A percentile compares a stretch with the other conserved stretches of the same genome.
Conservation (phyloP, 140 eudicot genomes). For the Oenanthe javanica region DNA sequence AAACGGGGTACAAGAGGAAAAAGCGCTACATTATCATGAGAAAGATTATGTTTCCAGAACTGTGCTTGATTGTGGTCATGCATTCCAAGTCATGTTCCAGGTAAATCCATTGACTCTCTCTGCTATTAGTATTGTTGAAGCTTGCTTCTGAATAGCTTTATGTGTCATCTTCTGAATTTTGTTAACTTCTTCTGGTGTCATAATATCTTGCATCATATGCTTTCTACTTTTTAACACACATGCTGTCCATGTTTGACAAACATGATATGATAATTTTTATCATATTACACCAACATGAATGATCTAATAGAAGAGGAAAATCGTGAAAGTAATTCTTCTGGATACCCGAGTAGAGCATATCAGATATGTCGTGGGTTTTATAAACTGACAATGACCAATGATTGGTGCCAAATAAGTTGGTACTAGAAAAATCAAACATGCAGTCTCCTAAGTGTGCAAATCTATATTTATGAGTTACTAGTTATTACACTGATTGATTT, state of each 20-base stretch:
- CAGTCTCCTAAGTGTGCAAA: neutral
- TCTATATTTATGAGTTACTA: neutral
- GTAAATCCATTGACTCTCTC: slow-evolving; percentile 10
- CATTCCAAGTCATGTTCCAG: slow-evolving; percentile 38
- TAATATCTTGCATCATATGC: neutral
- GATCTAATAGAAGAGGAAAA: neutral
- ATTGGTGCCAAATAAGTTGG: neutral
- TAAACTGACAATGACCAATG: neutral
- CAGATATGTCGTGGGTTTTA: neutral
- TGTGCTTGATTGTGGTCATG: slow-evolving; percentile 22
- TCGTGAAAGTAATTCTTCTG: neutral
- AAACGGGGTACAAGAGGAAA: slow-evolving; percentile 17
- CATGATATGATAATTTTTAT: neutral
- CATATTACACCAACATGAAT: neutral
- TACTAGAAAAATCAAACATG: neutral
- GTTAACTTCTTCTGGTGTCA: neutral
- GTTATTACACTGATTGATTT: neutral
- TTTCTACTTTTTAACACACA: neutral
- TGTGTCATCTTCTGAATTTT: neutral
- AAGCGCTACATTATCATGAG: slow-evolving; percentile 16
- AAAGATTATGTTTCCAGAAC: slow-evolving; percentile 20
- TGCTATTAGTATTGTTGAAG: neutral
- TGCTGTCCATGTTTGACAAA: neutral
- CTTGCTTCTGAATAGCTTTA: neutral
- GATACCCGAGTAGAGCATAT: neutral